Conservation (phyloP, 2,329 filamentous ascomycete species). For the Shiraia bambusicola region DNA sequence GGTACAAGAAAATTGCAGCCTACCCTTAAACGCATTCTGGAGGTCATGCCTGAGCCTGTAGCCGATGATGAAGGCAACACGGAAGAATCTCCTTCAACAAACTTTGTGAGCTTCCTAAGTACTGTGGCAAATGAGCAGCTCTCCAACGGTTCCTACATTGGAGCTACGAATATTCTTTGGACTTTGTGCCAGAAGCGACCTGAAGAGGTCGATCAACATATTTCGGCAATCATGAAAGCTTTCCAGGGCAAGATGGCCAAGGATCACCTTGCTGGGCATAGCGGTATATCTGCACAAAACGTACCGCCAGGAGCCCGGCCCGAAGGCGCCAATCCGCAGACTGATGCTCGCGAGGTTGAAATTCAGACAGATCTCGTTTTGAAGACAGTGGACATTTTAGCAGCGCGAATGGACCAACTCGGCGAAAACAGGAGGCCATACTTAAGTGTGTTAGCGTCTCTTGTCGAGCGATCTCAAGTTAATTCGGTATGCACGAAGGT, state of each 20-base stretch:
- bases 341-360: conserved; percentile 76
- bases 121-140: conserved; percentile 86
- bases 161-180: conserved; percentile 92
- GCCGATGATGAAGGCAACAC: conserved; percentile 85
- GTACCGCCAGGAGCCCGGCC: conserved; percentile 49
- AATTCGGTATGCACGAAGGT: conserved; percentile 88
- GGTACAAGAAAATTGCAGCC: conserved; percentile 64
- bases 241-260: conserved; percentile 88
- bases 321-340: conserved; percentile 59
- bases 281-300: conserved; percentile 46
- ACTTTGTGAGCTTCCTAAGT: conserved; percentile 83
- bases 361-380: conserved; percentile 90
- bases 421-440: conserved; percentile 91
- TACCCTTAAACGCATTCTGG: conserved; percentile 77
- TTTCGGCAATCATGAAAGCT: conserved; percentile 85
- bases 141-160: conserved; percentile 76
- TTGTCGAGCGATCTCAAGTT: conserved; percentile 93
- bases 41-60: conserved; percentile 78
- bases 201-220: conserved; percentile 85
- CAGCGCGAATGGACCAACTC: conserved; percentile 86
- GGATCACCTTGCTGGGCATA: conserved; percentile 75
- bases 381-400: conserved; percentile 91
- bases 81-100: conserved; percentile 72
- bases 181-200: conserved; percentile 83
- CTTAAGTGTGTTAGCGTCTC: conserved; percentile 87